phyloP scores from a whole-genome alignment of 2,329 filamentous ascomycete species.

The Chaetomium olivaceum region DNA sequence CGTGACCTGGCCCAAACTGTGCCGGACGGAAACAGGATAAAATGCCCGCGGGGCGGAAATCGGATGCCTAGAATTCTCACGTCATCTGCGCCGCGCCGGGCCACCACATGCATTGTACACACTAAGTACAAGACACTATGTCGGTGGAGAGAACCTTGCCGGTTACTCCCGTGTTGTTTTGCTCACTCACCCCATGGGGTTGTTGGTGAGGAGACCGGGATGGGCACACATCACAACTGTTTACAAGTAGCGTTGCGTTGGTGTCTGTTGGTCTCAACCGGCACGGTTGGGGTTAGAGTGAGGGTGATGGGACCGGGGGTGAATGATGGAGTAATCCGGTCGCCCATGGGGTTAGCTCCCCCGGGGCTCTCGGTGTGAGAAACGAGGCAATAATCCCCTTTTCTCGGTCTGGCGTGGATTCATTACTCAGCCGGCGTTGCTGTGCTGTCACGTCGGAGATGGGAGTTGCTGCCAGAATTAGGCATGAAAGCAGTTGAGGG shows the following conservation, averaged over 20 bases:
- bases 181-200: neutral
- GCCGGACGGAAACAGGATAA: neutral
- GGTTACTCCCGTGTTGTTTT: neutral
- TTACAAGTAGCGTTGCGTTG: neutral
- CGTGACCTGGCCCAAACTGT: neutral
- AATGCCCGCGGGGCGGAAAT: neutral
- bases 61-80: slow-evolving; percentile 7
- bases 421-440: neutral
- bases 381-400: neutral
- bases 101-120: neutral
- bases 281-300: neutral
- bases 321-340: neutral
- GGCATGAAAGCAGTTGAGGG: neutral
- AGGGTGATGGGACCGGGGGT: neutral
- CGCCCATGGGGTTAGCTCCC: neutral
- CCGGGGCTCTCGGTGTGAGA: neutral
- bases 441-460: neutral
- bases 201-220: neutral
- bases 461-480: neutral
- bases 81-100: neutral
- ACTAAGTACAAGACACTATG: no score
- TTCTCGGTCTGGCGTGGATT: neutral
- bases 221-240: neutral
- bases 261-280: neutral
- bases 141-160: no score